Evolutionary conservation across 805 yeast genomes (phyloP).

Genomic region (Kregervanrija fluxuum): DNA sequence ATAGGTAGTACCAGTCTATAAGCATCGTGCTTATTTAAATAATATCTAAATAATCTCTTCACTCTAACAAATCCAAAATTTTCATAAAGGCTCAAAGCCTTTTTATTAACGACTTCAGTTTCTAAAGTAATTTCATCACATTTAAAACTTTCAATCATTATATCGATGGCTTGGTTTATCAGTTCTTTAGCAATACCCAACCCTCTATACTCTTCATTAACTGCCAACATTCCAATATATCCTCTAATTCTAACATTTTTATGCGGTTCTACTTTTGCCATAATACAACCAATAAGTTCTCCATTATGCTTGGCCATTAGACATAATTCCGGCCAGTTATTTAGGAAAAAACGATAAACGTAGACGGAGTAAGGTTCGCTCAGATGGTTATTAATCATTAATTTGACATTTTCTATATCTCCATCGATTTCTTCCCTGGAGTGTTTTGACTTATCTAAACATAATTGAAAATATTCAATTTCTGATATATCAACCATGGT

Average conservation of each 20-base stretch:
- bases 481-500: slow-evolving; percentile 7
- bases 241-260: slow-evolving; percentile 71
- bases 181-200: slow-evolving; percentile 74
- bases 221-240: slow-evolving; percentile 94
- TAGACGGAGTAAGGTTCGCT: slow-evolving; percentile 93
- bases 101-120: slow-evolving; percentile 72
- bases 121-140: slow-evolving; percentile 93
- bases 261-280: slow-evolving; percentile 76
- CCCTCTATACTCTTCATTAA: slow-evolving; percentile 63
- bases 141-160: slow-evolving; percentile 50
- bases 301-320: slow-evolving; percentile 45
- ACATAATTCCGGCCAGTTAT: slow-evolving; percentile 86
- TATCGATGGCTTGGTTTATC: slow-evolving; percentile 52
- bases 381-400: slow-evolving; percentile 62
- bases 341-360: slow-evolving; percentile 84
- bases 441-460: slow-evolving; percentile 13
- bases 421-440: slow-evolving; percentile 17
- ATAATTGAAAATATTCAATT: slow-evolving; percentile 16
- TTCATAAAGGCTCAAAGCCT: slow-evolving; percentile 30
- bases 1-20: slow-evolving; percentile 79
- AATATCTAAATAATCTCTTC: slow-evolving; percentile 72
- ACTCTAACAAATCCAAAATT: slow-evolving; percentile 31
- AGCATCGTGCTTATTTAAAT: slow-evolving; percentile 90
- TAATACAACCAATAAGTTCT: slow-evolving; percentile 69
- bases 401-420: slow-evolving; percentile 45